These are phyloP conservation scores for Jackrogersella minutella DNA, from an alignment of 495 filamentous ascomycete genomes.

Conservation along the genomic window DNA sequence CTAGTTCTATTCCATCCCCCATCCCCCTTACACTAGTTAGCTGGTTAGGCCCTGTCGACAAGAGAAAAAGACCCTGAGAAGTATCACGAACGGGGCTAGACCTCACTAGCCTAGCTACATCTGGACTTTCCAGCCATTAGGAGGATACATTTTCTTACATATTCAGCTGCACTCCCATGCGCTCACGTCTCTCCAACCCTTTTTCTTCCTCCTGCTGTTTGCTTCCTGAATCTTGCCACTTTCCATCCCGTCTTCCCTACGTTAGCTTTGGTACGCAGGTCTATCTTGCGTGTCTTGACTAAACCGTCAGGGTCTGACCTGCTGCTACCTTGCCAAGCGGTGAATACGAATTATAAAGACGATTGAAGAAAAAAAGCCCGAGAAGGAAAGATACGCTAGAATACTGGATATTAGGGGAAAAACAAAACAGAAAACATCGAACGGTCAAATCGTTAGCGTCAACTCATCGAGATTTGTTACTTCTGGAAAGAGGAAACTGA, in stretches of 20 bases:
- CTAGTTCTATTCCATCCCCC: too few relatives aligned
- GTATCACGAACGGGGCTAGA: conserved; percentile 21
- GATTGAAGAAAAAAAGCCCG: conserved; percentile 4
- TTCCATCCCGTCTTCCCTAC: neutral
- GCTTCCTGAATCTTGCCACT: neutral
- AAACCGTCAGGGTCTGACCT: too few relatives aligned
- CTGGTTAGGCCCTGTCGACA: conserved; percentile 15
- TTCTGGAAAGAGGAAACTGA: neutral
- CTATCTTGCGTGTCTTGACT: conserved; percentile 5
- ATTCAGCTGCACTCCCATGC: conserved; percentile 26
- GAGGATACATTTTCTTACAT: conserved; percentile 35
- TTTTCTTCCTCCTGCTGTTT: conserved; percentile 2
- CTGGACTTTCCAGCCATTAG: conserved; percentile 17
- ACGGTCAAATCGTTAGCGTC: neutral
- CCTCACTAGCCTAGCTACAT: conserved; percentile 29
- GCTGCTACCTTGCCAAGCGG: too few relatives aligned
- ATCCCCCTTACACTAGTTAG: conserved; percentile 9
- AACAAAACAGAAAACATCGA: neutral
- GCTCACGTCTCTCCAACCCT: neutral
- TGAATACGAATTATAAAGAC: too few relatives aligned
- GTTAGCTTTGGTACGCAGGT: neutral
- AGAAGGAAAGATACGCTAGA: neutral
- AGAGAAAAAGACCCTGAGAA: conserved; percentile 20
- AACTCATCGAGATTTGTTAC: neutral
- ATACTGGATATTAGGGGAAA: neutral